phyloP scores from a whole-genome alignment of 1,284 basidiomycete species.

The Apiotrichum brassicae region DNA sequence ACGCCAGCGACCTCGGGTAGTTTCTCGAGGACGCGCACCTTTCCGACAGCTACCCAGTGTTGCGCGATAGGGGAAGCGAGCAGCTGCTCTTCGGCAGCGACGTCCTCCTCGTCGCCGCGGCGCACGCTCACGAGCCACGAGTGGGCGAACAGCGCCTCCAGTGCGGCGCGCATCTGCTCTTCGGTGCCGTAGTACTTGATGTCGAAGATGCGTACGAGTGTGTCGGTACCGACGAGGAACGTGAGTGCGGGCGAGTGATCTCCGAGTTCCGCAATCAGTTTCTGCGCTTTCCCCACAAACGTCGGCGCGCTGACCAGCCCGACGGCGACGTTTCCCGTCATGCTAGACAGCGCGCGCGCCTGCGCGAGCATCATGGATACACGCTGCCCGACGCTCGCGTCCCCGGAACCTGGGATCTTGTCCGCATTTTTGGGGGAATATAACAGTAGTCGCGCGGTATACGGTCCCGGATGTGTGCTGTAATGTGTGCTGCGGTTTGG shows the following conservation, averaged over 20 bases:
- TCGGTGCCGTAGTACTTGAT: slow-evolving; percentile 80
- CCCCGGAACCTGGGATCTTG: slow-evolving; percentile 63
- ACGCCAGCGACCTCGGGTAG: slow-evolving; percentile 52
- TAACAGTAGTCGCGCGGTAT: slow-evolving; percentile 72
- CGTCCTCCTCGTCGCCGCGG: slow-evolving; percentile 44
- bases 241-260: slow-evolving; percentile 13
- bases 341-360: slow-evolving; percentile 51
- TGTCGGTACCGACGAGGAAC: slow-evolving; percentile 74
- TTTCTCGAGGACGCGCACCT: slow-evolving; percentile 58
- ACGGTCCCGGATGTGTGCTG: slow-evolving; percentile 47
- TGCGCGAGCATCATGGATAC: slow-evolving; percentile 74
- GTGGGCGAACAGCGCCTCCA: slow-evolving; percentile 22
- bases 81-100: slow-evolving; percentile 36
- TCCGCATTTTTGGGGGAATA: slow-evolving; percentile 86
- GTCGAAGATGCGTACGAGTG: slow-evolving; percentile 74
- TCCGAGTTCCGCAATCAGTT: slow-evolving; percentile 23
- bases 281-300: slow-evolving; percentile 76
- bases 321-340: slow-evolving; percentile 61
- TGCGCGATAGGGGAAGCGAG: slow-evolving; percentile 47
- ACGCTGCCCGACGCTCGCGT: slow-evolving; percentile 67
- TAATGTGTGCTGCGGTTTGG: slow-evolving; percentile 23
- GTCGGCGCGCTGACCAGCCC: slow-evolving; percentile 80
- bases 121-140: slow-evolving; percentile 66
- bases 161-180: slow-evolving; percentile 44
- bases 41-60: slow-evolving; percentile 51